These are phyloP conservation scores for Cicer judaicum DNA, from an alignment of 306 rosid species.

Conservation along the genomic window DNA sequence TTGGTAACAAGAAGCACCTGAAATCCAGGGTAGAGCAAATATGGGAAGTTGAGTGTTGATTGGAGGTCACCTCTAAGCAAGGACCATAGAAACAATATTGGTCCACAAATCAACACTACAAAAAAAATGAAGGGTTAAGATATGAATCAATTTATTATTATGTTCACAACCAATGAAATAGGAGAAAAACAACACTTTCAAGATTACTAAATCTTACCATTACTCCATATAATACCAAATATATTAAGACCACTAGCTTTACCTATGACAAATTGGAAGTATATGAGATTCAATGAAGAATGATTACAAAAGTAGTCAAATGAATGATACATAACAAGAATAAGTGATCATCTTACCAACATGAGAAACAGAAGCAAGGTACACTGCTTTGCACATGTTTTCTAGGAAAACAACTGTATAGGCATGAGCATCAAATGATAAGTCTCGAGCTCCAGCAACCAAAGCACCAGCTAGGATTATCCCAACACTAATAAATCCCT, in stretches of 20 bases:
- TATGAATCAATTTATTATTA: neutral
- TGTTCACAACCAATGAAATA: neutral
- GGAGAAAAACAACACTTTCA: conserved; percentile 1
- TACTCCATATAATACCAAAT: conserved; percentile 91
- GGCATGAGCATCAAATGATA: conserved; percentile 65
- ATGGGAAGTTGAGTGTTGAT: conserved; percentile 58
- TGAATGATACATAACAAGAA: conserved; percentile 33
- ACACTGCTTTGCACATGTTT: conserved; percentile 70
- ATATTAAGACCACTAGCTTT: conserved; percentile 73
- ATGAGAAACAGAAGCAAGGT: conserved; percentile 67
- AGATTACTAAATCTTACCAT: conserved; percentile 62
- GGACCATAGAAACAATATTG: conserved; percentile 72
- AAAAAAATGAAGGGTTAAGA: conserved; percentile 15
- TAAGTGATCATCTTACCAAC: conserved; percentile 54
- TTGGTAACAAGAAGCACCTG: conserved; percentile 59
- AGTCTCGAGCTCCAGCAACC: conserved; percentile 72
- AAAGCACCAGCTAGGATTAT: conserved; percentile 63
- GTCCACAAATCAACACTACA: conserved; percentile 70
- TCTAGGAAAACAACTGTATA: conserved; percentile 63
- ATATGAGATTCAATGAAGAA: neutral
- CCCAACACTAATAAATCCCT: conserved; percentile 68
- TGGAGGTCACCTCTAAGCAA: conserved; percentile 62
- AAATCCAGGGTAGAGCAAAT: conserved; percentile 64
- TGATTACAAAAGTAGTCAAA: conserved; percentile 4
- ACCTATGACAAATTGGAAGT: conserved; percentile 54